Percentiles rank a stretch among this genome's conserved stretches.
Evolutionary conservation across 345 rosid species (phyloP).

Genomic region (Hibiscus trionum): DNA sequence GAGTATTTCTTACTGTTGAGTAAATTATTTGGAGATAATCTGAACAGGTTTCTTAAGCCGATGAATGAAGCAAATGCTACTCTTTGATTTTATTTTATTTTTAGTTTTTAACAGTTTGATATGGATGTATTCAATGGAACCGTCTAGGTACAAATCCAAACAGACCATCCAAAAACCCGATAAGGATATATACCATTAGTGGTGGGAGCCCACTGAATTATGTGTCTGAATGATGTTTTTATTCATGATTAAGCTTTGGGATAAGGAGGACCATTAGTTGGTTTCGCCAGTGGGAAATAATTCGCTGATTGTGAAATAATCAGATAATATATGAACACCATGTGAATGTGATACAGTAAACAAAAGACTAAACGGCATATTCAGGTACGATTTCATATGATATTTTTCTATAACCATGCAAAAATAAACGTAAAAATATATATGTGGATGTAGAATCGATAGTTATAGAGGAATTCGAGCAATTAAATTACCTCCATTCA

Average conservation of each 20-base stretch:
- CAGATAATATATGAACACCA: neutral
- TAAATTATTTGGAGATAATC: too few relatives aligned
- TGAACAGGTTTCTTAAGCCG: neutral
- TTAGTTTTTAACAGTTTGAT: neutral
- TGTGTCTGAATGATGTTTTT: neutral
- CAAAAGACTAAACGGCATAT: neutral
- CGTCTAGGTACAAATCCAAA: neutral
- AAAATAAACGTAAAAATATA: neutral
- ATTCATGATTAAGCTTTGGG: neutral
- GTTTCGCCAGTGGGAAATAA: neutral
- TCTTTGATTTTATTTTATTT: too few relatives aligned
- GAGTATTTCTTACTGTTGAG: too few relatives aligned
- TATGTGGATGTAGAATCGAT: neutral
- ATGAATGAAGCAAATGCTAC: neutral
- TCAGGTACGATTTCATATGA: neutral
- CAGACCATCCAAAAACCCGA: neutral
- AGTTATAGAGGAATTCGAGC: neutral
- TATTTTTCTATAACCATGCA: neutral
- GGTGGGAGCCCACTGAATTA: neutral
- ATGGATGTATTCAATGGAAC: neutral
- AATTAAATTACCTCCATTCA: slow-evolving; percentile 13
- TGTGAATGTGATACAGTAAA: neutral
- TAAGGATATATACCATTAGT: neutral
- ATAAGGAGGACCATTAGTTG: neutral
- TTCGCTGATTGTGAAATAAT: neutral